These are phyloP conservation scores for Starmerella sirachaensis DNA, from an alignment of 805 yeast species.

Conservation along the genomic window DNA sequence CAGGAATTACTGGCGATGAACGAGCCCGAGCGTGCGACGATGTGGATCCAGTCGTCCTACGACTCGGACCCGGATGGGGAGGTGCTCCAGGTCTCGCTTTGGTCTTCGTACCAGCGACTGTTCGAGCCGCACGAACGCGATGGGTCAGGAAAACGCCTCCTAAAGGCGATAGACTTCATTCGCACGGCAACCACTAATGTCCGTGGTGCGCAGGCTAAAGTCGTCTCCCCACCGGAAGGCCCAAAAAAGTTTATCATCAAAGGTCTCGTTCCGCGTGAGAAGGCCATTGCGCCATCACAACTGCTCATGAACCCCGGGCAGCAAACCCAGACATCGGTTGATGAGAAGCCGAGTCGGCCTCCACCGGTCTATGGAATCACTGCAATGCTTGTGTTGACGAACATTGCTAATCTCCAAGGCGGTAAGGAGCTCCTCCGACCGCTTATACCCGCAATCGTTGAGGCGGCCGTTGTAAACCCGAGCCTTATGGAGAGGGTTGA, in stretches of 20 bases:
- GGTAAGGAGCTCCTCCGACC: conserved; percentile 21
- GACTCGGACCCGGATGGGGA: conserved; percentile 67
- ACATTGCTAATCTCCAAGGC: conserved; percentile 27
- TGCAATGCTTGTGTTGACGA: conserved; percentile 29
- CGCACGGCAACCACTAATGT: conserved; percentile 87
- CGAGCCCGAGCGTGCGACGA: conserved; percentile 84
- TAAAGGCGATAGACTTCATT: conserved; percentile 94
- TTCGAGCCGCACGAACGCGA: conserved; percentile 49
- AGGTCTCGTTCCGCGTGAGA: conserved; percentile 78
- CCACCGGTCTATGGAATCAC: conserved; percentile 27
- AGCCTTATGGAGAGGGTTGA: conserved; percentile 22
- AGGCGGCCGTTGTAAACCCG: conserved; percentile 22
- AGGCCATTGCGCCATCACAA: conserved; percentile 26
- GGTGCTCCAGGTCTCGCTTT: conserved; percentile 86
- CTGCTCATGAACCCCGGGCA: conserved; percentile 7
- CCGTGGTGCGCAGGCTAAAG: conserved; percentile 85
- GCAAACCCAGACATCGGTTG: conserved; percentile 2
- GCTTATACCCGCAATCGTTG: conserved; percentile 16
- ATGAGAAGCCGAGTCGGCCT: conserved; percentile 6
- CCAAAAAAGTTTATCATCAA: conserved; percentile 80
- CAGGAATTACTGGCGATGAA: conserved; percentile 49
- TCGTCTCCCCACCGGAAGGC: conserved; percentile 50
- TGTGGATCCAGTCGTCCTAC: conserved; percentile 89
- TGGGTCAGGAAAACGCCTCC: conserved; percentile 43
- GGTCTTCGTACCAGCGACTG: conserved; percentile 89